These are phyloP conservation scores for Wakefieldia striispora DNA, from an alignment of 768 basidiomycete genomes.

Conservation along the genomic window DNA sequence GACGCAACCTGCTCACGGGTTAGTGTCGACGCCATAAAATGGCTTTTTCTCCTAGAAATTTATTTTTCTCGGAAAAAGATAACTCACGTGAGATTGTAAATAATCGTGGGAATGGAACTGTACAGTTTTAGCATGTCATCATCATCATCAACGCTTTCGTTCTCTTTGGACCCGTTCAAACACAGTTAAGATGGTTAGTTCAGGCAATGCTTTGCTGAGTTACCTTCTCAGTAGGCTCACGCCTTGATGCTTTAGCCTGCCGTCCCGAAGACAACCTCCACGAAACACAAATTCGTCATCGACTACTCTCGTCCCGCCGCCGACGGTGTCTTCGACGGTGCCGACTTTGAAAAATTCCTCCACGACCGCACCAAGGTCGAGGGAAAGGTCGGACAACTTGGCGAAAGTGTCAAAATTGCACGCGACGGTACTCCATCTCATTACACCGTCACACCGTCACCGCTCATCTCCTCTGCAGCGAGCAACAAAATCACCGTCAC, in stretches of 20 bases:
- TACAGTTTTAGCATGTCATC: slow-evolving; percentile 44
- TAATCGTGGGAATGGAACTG: slow-evolving; percentile 36
- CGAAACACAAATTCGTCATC: slow-evolving; percentile 78
- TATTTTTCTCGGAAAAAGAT: slow-evolving; percentile 19
- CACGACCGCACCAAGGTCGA: slow-evolving; percentile 95
- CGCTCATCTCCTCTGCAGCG: slow-evolving; percentile 39
- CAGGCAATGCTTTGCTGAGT: slow-evolving; percentile 84
- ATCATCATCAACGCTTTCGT: not conserved
- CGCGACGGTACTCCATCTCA: slow-evolving; percentile 65
- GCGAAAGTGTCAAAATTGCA: slow-evolving; percentile 82
- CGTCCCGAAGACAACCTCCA: slow-evolving; percentile 47
- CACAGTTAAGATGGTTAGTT: slow-evolving; percentile 66
- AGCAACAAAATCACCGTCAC: slow-evolving; percentile 82
- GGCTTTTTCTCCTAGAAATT: not conserved
- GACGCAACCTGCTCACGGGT: slow-evolving; percentile 69
- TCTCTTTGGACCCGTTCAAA: not conserved
- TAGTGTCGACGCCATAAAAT: slow-evolving; percentile 35
- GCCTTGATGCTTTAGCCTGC: slow-evolving; percentile 52
- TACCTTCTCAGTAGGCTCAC: slow-evolving; percentile 89
- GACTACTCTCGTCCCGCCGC: slow-evolving; percentile 83
- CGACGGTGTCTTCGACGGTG: slow-evolving; percentile 60
- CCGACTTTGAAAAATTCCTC: slow-evolving; percentile 81
- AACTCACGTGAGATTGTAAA: slow-evolving; percentile 3
- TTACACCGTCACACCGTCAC: not conserved
- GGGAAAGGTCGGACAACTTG: slow-evolving; percentile 88